Evolutionary conservation across 495 filamentous ascomycete genomes (phyloP).

Genomic region (Penicillium antarcticum): DNA sequence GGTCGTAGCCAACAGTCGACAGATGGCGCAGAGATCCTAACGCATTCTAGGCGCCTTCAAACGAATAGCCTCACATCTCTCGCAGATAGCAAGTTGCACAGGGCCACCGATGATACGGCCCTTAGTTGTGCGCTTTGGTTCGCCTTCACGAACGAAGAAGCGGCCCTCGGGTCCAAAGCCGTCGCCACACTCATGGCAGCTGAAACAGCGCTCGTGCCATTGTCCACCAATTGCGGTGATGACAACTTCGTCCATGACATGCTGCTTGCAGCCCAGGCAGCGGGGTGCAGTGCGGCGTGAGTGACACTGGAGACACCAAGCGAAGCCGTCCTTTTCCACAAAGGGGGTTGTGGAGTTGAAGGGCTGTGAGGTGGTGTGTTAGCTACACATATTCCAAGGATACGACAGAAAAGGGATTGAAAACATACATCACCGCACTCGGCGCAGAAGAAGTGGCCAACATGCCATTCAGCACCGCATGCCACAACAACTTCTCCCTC

Average conservation of each 20-base stretch:
- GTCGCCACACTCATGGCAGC: conserved; percentile 67
- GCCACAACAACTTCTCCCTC: conserved; percentile 93
- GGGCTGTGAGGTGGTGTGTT: conserved; percentile 41
- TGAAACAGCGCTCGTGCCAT: conserved; percentile 93
- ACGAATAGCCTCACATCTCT: conserved; percentile 60
- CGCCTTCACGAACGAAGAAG: conserved; percentile 60
- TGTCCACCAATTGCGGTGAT: conserved; percentile 83
- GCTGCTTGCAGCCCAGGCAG: conserved; percentile 79
- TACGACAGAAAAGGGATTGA: neutral
- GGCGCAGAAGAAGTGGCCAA: conserved; percentile 98
- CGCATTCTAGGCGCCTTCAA: conserved; percentile 52
- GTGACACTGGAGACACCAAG: conserved; percentile 94
- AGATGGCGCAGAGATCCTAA: conserved; percentile 13
- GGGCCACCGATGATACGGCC: conserved; percentile 47
- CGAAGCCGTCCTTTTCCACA: conserved; percentile 98
- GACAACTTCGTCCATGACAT: conserved; percentile 83
- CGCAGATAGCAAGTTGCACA: conserved; percentile 56
- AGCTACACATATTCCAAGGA: neutral
- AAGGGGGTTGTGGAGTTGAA: conserved; percentile 80
- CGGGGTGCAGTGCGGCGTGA: conserved; percentile 84
- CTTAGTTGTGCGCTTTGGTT: conserved; percentile 49
- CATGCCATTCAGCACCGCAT: conserved; percentile 92
- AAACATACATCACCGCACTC: conserved; percentile 83
- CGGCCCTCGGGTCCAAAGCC: conserved; percentile 58
- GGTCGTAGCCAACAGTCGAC: neutral